Conservation (phyloP, 2,329 filamentous ascomycete species). For the Fusarium chlamydosporum region DNA sequence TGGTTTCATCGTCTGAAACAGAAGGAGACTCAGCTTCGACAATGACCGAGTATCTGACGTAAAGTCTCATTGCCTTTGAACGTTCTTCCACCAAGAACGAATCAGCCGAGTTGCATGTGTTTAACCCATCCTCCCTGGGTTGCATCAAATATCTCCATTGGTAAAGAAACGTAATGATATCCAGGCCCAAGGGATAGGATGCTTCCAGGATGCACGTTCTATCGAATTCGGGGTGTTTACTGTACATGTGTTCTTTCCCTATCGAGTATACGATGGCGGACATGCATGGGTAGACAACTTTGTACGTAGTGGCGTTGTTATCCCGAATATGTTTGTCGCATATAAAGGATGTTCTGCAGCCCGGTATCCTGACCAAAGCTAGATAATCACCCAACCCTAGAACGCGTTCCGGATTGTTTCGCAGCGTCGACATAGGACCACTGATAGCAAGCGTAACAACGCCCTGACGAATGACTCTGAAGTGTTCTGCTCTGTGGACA, state of each 20-base stretch:
- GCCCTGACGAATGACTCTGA: neutral
- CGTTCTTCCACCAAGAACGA: neutral
- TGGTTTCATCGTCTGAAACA: neutral
- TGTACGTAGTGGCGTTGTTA: constrained; percentile 1
- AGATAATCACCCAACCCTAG: constrained; percentile 4
- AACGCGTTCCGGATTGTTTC: neutral
- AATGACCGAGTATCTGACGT: constrained; percentile 6
- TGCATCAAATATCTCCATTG: constrained; percentile 20
- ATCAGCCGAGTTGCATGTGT: neutral
- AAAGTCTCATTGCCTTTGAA: neutral
- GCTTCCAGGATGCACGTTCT: constrained; percentile 4
- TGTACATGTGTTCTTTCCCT: neutral
- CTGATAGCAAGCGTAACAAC: constrained; percentile 13
- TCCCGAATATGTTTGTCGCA: constrained; percentile 9
- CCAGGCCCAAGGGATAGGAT: constrained; percentile 3
- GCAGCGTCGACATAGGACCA: constrained; percentile 7
- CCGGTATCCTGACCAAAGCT: constrained; percentile 6
- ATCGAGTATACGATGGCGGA: constrained; percentile 6
- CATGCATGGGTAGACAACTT: constrained; percentile 16
- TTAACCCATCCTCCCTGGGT: neutral
- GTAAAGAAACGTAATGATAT: constrained; percentile 15
- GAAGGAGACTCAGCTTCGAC: neutral
- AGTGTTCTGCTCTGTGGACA: neutral
- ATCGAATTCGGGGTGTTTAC: constrained; percentile 15
- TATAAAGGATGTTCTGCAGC: constrained; percentile 14